Evolutionary conservation across 495 filamentous ascomycete genomes (phyloP), one percentile per base, ranked within the genome.

Genomic region (Daldinia vernicosa): DNA sequence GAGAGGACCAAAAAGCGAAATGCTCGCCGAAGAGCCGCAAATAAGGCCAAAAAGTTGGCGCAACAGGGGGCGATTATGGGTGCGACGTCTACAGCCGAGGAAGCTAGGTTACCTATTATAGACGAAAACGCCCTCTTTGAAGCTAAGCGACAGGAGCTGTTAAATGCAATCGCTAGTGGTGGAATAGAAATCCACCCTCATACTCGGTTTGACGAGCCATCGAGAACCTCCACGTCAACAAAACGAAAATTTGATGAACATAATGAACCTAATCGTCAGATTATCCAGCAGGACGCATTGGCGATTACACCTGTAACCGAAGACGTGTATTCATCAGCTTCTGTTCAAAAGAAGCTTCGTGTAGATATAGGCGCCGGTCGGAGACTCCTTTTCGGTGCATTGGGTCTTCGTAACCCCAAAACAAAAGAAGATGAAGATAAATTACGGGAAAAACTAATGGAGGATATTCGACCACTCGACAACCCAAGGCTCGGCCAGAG

Each of bases 341-440:
- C 78, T 32, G 77, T 75, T 40, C 77, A 82, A 66, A 79, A 79
- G 51, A 84, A 84, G 62, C 80, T 82, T 1, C 83, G 81, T 60
- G 75, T 93, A 19, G 90, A 94, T 72, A 69, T 93, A 3, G 86
- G 81, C 8, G 89, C 90, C 63, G 88, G 88, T 4, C 85, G 86
- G 45, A 83, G 92, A 66, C 75, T 94, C 67, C 74, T 95, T 0
- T 93, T 93, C 71, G 88, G 89, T 19, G 87, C 90, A 24, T 82
- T 94, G n/a, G 92, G 91, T 33, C 79, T 93, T 4, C 85, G 85
- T 62, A 85, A 84, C 9, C 92, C 92, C 2, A 88, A 86, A 61
- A 88, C 84, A 4, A 89, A 91, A 71, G 84, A 86, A 63, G 90
- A 93, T 15, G 89, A 90, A 73, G 84, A 88, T 12, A 83, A 82